phyloP scores from a whole-genome alignment of 78 protist species.

The Mastigamoeba balamuthi region DNA sequence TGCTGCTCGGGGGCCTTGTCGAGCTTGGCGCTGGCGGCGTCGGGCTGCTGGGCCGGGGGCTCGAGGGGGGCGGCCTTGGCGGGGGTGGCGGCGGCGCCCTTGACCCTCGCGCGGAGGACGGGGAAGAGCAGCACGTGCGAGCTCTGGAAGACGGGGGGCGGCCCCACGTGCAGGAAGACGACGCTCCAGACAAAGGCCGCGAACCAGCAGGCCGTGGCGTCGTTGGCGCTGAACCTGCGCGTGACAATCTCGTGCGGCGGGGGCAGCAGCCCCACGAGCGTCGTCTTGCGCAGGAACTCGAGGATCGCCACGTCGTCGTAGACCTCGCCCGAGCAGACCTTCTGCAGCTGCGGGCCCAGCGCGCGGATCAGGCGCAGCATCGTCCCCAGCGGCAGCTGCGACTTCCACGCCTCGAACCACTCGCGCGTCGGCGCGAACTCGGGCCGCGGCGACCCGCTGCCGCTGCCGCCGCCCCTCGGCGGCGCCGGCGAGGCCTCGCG shows the following conservation, averaged over 20 bases:
- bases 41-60: too few species aligned
- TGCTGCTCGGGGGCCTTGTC: too few species aligned
- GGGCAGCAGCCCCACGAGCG: constrained; percentile 68
- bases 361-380: constrained; percentile 20
- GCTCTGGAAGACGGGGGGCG: constrained; percentile 28
- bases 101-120: too few species aligned
- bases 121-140: constrained; percentile 22
- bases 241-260: constrained; percentile 51
- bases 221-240: constrained; percentile 24
- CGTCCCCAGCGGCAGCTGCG: constrained; percentile 26
- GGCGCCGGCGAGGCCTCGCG: not conserved
- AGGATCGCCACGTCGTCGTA: constrained; percentile 13
- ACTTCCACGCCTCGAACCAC: constrained; percentile 39
- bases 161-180: constrained; percentile 21
- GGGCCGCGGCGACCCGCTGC: not conserved
- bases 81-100: too few species aligned
- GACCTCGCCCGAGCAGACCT: constrained; percentile 18
- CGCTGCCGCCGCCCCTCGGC: not conserved
- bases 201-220: constrained; percentile 34
- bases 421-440: constrained; percentile 35
- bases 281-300: constrained; percentile 34
- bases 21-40: too few species aligned
- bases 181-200: constrained; percentile 35
- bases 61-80: too few species aligned
- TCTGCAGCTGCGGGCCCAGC: constrained; percentile 41